A percentile compares a stretch with the other conserved stretches of the same genome.
These are phyloP conservation scores for Paramecium caudatum DNA, from an alignment of 73 alveolate genomes.

Conservation along the genomic window DNA sequence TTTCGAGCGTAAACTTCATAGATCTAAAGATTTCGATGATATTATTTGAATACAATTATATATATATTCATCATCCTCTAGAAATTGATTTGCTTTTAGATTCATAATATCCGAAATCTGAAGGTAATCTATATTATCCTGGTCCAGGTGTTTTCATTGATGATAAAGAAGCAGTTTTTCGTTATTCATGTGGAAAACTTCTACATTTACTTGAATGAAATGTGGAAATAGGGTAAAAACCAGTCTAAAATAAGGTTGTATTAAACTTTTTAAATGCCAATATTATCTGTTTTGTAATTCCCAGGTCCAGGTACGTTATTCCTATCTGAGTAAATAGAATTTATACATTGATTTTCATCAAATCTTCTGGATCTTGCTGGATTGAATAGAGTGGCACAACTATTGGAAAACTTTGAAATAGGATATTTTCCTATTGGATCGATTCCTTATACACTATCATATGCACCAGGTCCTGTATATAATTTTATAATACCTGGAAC, in stretches of 20 bases:
- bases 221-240: slow-evolving; percentile 38
- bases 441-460: slow-evolving; percentile 50
- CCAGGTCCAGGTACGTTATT: slow-evolving; percentile 84
- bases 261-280: slow-evolving; percentile 66
- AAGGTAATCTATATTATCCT: slow-evolving; percentile 89
- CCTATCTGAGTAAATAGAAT: not conserved
- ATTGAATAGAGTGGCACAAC: slow-evolving; percentile 75
- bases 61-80: slow-evolving; percentile 4
- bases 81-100: slow-evolving; percentile 66
- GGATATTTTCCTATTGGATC: slow-evolving; percentile 73
- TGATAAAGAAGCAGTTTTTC: slow-evolving; percentile 61
- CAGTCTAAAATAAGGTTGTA: slow-evolving; percentile 31
- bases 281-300: slow-evolving; percentile 73
- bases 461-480: slow-evolving; percentile 72
- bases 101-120: slow-evolving; percentile 92
- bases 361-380: slow-evolving; percentile 80
- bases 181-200: slow-evolving; percentile 71
- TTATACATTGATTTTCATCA: slow-evolving; percentile 63
- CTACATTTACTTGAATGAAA: slow-evolving; percentile 72
- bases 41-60: not conserved
- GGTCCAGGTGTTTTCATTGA: slow-evolving; percentile 90
- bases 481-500: slow-evolving; percentile 44
- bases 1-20: slow-evolving; percentile 33
- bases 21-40: slow-evolving; percentile 9
- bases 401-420: slow-evolving; percentile 73